Evolutionary conservation across 2,329 filamentous ascomycete species (phyloP), one percentile per base, ranked within the genome.

Genomic region (Teratosphaeria epicoccoides): DNA sequence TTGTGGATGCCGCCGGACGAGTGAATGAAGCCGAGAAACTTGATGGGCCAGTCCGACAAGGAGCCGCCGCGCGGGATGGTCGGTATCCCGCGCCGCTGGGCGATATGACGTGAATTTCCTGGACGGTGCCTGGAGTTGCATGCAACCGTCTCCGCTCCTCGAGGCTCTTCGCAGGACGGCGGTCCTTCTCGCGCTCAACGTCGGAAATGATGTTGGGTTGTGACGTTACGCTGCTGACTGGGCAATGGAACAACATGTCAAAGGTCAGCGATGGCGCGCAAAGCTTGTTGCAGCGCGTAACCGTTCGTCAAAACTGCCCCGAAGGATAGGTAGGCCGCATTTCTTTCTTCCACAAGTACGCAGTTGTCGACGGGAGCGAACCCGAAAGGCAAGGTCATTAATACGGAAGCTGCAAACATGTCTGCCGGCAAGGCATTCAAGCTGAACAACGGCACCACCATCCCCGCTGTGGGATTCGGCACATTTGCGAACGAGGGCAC

Each of bases 401-500:
- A 23, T 17, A 3, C 33, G 7, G 20, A 20, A 40, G 14, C 46
- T n/a, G 52, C 50, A 60, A 69, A 25, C 57, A 83, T 83, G 80
- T 82, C 80, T 63, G 70, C 72, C 63, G 76, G 69, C 58, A 70
- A 71, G 63, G 72, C 70, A 45, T 79, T 74, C 69, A 77, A 68
- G 57, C 71, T 81, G 49, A 75, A 68, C 71, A 80, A 79, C 63
- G 77, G 77, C 59, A 77, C 83, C 53, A 74, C 73, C 64, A 80
- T 84, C 58, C 81, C 81, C 55, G 80, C 73, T 46, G 69, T 84
- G 26, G 81, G 81, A 24, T 84, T 84, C 61, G 81, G 81, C 59
- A 84, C 81, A 59, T 84, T 83, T 62, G 77, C 80, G 66, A 85
- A 77, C 66, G 83, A 87, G 70, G 83, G 81, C 52, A 65, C 72